A percentile compares a stretch with the other conserved stretches of the same genome.
Conservation (phyloP, 139 green algal genomes). For the Micractinium sp. region DNA sequence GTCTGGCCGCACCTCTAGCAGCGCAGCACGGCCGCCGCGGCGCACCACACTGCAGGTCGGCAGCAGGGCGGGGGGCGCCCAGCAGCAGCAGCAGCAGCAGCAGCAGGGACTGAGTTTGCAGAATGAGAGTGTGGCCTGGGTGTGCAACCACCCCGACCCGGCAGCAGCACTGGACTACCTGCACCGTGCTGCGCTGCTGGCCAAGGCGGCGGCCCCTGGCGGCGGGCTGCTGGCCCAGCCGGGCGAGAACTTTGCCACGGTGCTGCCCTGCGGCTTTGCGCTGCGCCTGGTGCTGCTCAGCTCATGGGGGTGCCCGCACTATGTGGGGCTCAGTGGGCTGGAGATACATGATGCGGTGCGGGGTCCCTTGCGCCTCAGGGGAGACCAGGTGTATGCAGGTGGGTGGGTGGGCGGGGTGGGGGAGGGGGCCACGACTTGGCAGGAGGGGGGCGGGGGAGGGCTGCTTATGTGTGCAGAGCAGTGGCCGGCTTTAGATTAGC, state of each 20-base stretch:
- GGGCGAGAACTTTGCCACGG: slow-evolving; percentile 29
- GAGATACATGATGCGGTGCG: slow-evolving; percentile 47
- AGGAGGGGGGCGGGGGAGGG: neutral
- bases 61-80: neutral
- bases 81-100: slow-evolving; percentile 18
- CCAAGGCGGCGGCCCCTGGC: neutral
- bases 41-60: slow-evolving; percentile 6
- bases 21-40: neutral
- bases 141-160: slow-evolving; percentile 31
- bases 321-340: slow-evolving; percentile 47
- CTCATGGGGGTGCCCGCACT: slow-evolving; percentile 53
- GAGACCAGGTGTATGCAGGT: slow-evolving; percentile 9
- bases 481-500: neutral
- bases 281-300: slow-evolving; percentile 47
- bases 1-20: neutral
- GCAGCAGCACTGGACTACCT: slow-evolving; percentile 17
- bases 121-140: slow-evolving; percentile 26
- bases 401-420: neutral
- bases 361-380: neutral
- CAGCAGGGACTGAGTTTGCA: neutral
- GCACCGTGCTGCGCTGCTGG: neutral
- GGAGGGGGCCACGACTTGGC: neutral
- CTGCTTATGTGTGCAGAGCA: neutral
- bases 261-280: slow-evolving; percentile 52
- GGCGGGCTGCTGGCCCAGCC: slow-evolving; percentile 28